A percentile compares a stretch with the other conserved stretches of the same genome.
Conservation (phyloP, 2,329 filamentous ascomycete genomes). For the Arachnopeziza araneosa region DNA sequence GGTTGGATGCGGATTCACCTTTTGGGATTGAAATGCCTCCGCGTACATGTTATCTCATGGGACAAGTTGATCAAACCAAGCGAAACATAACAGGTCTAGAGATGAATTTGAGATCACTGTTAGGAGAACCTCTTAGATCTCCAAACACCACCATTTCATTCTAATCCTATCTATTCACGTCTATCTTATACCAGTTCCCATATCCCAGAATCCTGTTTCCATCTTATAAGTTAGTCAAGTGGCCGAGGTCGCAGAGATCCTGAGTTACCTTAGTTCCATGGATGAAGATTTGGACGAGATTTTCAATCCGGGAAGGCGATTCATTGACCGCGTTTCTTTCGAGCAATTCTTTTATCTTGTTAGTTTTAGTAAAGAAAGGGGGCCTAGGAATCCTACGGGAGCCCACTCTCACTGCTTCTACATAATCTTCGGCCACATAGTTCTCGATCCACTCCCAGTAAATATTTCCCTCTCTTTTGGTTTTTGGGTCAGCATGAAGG, state of each 20-base stretch:
- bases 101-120: too few relatives aligned
- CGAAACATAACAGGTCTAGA: too few relatives aligned
- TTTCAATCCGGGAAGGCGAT: constrained; percentile 70
- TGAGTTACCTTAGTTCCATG: constrained; percentile 71
- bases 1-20: too few relatives aligned
- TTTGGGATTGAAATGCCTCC: too few relatives aligned
- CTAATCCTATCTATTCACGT: neutral
- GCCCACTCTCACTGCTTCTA: constrained; percentile 63
- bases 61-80: too few relatives aligned
- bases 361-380: neutral
- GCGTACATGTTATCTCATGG: too few relatives aligned
- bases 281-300: constrained; percentile 78
- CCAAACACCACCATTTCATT: neutral
- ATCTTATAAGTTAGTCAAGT: constrained; percentile 41
- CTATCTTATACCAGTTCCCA: constrained; percentile 38
- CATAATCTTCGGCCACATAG: constrained; percentile 78
- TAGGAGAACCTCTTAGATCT: too few relatives aligned
- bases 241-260: neutral
- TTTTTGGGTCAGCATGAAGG: constrained; percentile 58
- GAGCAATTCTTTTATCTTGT: constrained; percentile 52
- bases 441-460: constrained; percentile 93
- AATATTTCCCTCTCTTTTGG: constrained; percentile 57
- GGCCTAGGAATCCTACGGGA: constrained; percentile 48
- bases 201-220: constrained; percentile 72
- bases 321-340: constrained; percentile 70